Evolutionary conservation across 441 rosid species (phyloP).

Genomic region (Pelargonium fulgidum): DNA sequence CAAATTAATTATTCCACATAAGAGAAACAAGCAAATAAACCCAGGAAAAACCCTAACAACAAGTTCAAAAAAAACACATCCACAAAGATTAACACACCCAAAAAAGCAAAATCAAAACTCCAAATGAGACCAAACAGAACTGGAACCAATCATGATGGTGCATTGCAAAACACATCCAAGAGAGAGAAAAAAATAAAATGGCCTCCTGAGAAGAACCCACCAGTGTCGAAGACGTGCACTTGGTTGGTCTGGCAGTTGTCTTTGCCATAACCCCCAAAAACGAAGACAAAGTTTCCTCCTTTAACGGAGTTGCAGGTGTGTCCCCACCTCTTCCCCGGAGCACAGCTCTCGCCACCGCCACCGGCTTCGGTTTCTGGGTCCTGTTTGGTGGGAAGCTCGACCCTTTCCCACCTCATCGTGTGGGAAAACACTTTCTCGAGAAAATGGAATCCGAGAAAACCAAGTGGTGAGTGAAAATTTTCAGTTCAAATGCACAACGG

Average conservation of each 20-base stretch:
- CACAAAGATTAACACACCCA: no score
- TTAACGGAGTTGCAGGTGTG: constrained; percentile 86
- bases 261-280: constrained; percentile 88
- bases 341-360: constrained; percentile 28
- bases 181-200: background rate
- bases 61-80: background rate
- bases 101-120: no score
- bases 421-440: constrained; percentile 6
- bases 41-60: constrained; percentile 16
- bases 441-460: background rate
- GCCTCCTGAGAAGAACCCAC: constrained; percentile 35
- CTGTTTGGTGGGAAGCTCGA: constrained; percentile 32
- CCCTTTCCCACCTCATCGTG: constrained; percentile 90
- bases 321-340: constrained; percentile 95
- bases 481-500: background rate
- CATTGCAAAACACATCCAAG: background rate
- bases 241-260: constrained; percentile 94
- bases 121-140: background rate
- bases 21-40: constrained; percentile 10
- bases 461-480: no score
- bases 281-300: constrained; percentile 77
- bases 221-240: constrained; percentile 91
- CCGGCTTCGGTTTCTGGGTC: constrained; percentile 30
- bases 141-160: background rate
- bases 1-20: background rate